These are phyloP conservation scores for Phascolomyces articulosus DNA, from an alignment of 371 early-diverging fungal genomes.

Conservation along the genomic window DNA sequence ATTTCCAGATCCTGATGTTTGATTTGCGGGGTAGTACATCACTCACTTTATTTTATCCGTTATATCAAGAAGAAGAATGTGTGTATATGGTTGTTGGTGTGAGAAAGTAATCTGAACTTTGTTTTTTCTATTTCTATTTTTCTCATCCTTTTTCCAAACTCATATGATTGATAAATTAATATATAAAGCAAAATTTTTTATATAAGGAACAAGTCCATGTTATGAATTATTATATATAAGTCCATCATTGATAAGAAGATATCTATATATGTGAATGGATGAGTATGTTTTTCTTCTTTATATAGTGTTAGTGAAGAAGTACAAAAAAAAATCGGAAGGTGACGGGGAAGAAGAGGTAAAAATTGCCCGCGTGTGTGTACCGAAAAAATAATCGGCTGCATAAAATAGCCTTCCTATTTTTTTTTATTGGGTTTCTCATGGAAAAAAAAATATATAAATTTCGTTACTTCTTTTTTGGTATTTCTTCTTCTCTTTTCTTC, in stretches of 20 bases:
- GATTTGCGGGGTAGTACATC: conserved; percentile 7
- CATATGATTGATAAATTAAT: not conserved
- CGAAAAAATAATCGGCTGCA: not conserved
- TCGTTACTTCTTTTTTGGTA: too few relatives aligned
- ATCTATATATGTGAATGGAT: not conserved
- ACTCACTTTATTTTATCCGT: not conserved
- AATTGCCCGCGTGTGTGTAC: not conserved
- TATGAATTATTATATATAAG: too few relatives aligned
- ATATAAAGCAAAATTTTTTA: not conserved
- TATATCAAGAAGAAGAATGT: too few relatives aligned
- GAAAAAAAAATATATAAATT: too few relatives aligned
- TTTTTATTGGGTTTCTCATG: not conserved
- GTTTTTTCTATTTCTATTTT: too few relatives aligned
- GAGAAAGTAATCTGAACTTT: not conserved
- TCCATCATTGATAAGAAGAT: not conserved
- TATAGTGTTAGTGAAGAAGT: not conserved
- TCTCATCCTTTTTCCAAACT: not conserved
- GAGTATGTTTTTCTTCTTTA: too few relatives aligned
- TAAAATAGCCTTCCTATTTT: not conserved
- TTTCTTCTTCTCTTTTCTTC: not conserved
- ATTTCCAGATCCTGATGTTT: not conserved
- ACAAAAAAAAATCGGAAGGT: not conserved
- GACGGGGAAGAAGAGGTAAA: not conserved
- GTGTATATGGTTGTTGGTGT: conserved; percentile 3
- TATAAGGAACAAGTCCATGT: not conserved